Percentiles rank a stretch among this genome's conserved stretches.
Conservation (phyloP, 2,329 filamentous ascomycete species). For the Arthrocladium fulminans region DNA sequence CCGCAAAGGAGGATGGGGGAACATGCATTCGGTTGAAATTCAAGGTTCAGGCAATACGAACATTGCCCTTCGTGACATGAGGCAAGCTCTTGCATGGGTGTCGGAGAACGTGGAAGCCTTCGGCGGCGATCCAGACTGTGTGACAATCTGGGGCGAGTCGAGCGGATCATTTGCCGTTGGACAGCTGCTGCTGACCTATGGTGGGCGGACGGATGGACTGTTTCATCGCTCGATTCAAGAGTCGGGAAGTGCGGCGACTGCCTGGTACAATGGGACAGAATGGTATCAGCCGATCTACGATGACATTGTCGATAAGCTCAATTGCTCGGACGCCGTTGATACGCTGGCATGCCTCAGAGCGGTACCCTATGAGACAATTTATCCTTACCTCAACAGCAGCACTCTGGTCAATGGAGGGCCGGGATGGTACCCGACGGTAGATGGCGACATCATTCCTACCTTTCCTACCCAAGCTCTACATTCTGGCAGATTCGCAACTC, state of each 20-base stretch:
- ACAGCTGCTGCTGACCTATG: conserved; percentile 45
- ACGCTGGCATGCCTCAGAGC: conserved; percentile 58
- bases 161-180: conserved; percentile 23
- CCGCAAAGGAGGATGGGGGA: conserved; percentile 36
- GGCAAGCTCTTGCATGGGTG: conserved; percentile 52
- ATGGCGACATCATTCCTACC: conserved; percentile 49
- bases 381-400: neutral
- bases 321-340: conserved; percentile 48
- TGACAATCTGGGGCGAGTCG: conserved; percentile 39
- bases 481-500: conserved; percentile 49
- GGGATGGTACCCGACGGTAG: conserved; percentile 34
- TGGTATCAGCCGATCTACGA: conserved; percentile 54
- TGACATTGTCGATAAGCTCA: conserved; percentile 48
- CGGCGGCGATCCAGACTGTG: conserved; percentile 49
- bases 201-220: conserved; percentile 45
- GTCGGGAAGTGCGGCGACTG: conserved; percentile 1
- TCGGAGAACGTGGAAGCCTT: conserved; percentile 50
- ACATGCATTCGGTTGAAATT: conserved; percentile 42
- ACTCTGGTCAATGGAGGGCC: conserved; percentile 1
- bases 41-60: conserved; percentile 30
- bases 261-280: conserved; percentile 7
- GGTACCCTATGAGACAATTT: neutral
- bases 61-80: conserved; percentile 50
- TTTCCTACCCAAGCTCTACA: conserved; percentile 46
- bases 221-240: conserved; percentile 30